A percentile compares a stretch with the other conserved stretches of the same genome.
Evolutionary conservation across 306 rosid genomes (phyloP).

Genomic region (Corylus avellana): DNA sequence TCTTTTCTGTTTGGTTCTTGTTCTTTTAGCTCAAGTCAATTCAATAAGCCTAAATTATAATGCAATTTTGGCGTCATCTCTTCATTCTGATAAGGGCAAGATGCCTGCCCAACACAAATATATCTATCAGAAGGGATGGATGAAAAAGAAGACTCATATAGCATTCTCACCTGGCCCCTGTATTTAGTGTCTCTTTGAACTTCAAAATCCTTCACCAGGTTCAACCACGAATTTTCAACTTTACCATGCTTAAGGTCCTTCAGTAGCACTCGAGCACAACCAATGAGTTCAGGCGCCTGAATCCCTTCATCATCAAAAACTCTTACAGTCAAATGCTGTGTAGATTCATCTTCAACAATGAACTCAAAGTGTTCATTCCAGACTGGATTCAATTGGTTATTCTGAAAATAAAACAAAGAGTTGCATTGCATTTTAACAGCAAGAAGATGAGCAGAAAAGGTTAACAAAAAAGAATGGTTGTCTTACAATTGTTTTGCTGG

Average conservation of each 20-base stretch:
- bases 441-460: neutral
- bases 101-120: neutral
- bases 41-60: neutral
- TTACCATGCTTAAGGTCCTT: slow-evolving; percentile 82
- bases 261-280: slow-evolving; percentile 64
- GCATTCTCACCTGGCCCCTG: slow-evolving; percentile 82
- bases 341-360: slow-evolving; percentile 64
- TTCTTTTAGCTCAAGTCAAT: neutral
- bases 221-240: slow-evolving; percentile 84
- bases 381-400: slow-evolving; percentile 82
- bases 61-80: neutral
- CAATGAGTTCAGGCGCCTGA: slow-evolving; percentile 77
- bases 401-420: slow-evolving; percentile 44
- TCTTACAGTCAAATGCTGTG: slow-evolving; percentile 86
- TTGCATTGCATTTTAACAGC: neutral
- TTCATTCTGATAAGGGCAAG: neutral
- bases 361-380: slow-evolving; percentile 96
- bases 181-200: slow-evolving; percentile 73
- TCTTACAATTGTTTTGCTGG: slow-evolving; percentile 81
- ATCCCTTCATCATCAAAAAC: slow-evolving; percentile 84
- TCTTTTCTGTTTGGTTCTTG: neutral
- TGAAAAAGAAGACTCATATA: slow-evolving; percentile 12
- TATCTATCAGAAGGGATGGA: slow-evolving; percentile 5
- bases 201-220: slow-evolving; percentile 77
- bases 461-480: slow-evolving; percentile 18